Evolutionary conservation across 2,329 filamentous ascomycete species (phyloP).

Genomic region (Neopestalotiopsis sp.): DNA sequence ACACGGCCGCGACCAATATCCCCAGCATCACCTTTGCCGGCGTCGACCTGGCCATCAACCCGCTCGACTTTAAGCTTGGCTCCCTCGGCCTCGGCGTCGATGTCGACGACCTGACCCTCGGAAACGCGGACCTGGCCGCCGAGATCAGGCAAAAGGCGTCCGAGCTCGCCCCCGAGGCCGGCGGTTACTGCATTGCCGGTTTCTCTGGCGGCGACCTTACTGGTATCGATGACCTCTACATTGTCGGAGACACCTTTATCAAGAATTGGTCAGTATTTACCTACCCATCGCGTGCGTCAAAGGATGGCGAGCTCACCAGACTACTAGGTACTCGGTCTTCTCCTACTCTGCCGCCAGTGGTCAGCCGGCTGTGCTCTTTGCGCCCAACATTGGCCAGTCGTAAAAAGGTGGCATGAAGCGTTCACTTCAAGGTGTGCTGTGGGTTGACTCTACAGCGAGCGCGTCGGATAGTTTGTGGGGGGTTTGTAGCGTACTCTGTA

Average conservation of each 20-base stretch:
- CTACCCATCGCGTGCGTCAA: no score
- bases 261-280: constrained; percentile 7
- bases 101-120: constrained; percentile 11
- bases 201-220: constrained; percentile 12
- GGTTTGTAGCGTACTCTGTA: neutral
- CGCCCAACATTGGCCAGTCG: constrained; percentile 9
- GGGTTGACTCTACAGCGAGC: neutral
- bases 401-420: neutral
- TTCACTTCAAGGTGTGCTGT: neutral
- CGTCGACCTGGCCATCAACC: constrained; percentile 9
- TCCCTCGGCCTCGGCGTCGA: constrained; percentile 7
- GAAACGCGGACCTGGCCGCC: constrained; percentile 1
- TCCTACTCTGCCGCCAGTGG: constrained; percentile 12
- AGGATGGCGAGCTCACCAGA: no score
- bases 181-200: constrained; percentile 10
- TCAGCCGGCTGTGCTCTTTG: constrained; percentile 10
- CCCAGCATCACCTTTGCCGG: constrained; percentile 13
- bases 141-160: neutral
- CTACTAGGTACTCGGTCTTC: constrained; percentile 6
- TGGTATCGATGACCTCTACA: constrained; percentile 15
- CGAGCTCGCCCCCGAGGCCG: neutral
- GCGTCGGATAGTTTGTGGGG: neutral
- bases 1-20: constrained; percentile 2
- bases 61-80: constrained; percentile 15
- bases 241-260: constrained; percentile 15